Conservation (phyloP, 768 basidiomycete species). For the Mycena venus region DNA sequence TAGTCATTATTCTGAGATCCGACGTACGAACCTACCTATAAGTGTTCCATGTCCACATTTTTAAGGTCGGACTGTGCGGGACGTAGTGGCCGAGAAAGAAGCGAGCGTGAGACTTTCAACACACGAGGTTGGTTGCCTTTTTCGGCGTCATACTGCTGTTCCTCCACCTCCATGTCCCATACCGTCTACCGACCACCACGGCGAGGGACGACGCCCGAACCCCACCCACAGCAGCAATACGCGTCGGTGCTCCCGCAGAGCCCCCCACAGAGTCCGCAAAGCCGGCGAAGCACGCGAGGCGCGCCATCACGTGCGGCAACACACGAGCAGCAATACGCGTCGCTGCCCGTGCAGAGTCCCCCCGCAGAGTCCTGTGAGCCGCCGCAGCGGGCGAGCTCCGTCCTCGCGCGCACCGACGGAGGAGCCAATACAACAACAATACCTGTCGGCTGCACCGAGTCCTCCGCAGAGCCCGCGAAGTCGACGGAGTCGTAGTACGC, state of each 20-base stretch:
- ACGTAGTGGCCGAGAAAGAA: background rate
- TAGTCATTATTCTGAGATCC: no score
- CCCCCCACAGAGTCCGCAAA: slow-evolving; percentile 42
- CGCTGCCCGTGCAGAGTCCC: no score
- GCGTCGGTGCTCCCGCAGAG: slow-evolving; percentile 27
- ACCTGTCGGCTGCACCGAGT: no score
- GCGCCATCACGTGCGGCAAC: background rate
- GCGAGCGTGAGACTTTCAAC: slow-evolving; percentile 1
- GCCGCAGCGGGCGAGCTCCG: no score
- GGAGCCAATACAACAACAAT: no score
- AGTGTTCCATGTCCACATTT: no score
- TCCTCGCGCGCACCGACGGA: no score
- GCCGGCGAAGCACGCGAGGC: background rate
- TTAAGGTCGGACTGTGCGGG: no score
- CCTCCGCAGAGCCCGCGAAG: no score
- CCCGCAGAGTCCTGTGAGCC: no score
- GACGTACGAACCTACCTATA: no score
- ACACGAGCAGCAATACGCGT: background rate
- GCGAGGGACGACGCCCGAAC: slow-evolving; percentile 27
- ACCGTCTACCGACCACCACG: slow-evolving; percentile 8
- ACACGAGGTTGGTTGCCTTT: slow-evolving; percentile 20
- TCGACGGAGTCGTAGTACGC: no score
- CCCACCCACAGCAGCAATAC: slow-evolving; percentile 29
- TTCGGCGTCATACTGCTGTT: background rate
- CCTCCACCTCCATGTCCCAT: slow-evolving; percentile 24